These are phyloP conservation scores for Diaporthe destruens DNA, from an alignment of 2,329 filamentous ascomycete species.

Conservation along the genomic window DNA sequence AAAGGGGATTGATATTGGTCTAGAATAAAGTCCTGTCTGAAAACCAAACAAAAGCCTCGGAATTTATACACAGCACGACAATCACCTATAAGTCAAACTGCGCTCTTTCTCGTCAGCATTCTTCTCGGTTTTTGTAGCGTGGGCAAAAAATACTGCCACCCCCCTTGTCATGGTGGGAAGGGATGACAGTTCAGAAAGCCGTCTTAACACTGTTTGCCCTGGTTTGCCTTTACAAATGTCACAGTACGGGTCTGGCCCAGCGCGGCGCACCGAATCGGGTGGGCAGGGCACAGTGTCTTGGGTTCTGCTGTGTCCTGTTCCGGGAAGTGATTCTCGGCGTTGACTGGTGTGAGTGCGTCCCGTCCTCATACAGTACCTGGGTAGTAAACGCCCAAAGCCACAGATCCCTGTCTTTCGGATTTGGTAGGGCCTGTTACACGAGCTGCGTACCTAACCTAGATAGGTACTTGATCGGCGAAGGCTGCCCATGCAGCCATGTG, in stretches of 20 bases:
- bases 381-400: too few species aligned
- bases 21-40: neutral
- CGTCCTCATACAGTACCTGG: too few species aligned
- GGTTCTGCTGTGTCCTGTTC: neutral
- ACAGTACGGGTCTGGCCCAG: too few species aligned
- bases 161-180: too few species aligned
- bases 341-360: too few species aligned
- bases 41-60: neutral
- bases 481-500: neutral
- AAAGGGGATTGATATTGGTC: neutral
- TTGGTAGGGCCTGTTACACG: neutral
- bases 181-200: too few species aligned
- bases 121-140: neutral
- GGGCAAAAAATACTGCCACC: neutral
- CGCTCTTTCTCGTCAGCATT: too few species aligned
- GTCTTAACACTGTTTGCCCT: too few species aligned
- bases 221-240: too few species aligned
- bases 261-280: too few species aligned
- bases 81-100: too few species aligned
- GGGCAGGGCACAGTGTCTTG: neutral
- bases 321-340: neutral
- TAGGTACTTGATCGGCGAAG: too few species aligned
- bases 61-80: neutral
- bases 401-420: slow-evolving; percentile 17
- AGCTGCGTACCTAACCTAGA: neutral